phyloP scores from a whole-genome alignment of 1,284 basidiomycete species.

The Mycena citricolor region DNA sequence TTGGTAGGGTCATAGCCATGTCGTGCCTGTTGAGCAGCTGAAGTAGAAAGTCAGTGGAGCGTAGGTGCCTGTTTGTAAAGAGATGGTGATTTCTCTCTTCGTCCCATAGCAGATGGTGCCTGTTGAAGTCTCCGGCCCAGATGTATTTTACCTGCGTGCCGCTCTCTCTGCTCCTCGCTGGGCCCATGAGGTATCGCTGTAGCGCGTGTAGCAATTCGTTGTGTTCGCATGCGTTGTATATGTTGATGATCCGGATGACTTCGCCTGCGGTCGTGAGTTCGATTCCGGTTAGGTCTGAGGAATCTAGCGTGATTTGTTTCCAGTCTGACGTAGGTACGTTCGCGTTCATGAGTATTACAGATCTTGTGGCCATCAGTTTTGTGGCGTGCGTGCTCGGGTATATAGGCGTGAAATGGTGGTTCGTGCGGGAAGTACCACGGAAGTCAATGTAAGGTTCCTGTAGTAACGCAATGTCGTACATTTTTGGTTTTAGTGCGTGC shows the following conservation, averaged over 20 bases:
- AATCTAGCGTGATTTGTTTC: conserved; percentile 1
- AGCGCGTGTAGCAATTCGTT: conserved; percentile 11
- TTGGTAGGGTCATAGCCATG: conserved; percentile 31
- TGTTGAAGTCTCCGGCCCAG: conserved; percentile 44
- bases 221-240: conserved; percentile 22
- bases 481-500: conserved; percentile 3
- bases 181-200: conserved; percentile 3
- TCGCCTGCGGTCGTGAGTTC: conserved; percentile 1
- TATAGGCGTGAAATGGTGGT: not conserved
- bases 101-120: conserved; percentile 47
- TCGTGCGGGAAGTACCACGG: not conserved
- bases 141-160: conserved; percentile 10
- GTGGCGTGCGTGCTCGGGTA: not conserved
- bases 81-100: conserved; percentile 33
- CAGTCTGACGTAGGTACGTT: not conserved
- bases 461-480: conserved; percentile 31
- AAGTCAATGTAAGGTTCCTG: conserved; percentile 32
- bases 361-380: not conserved
- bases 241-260: conserved; percentile 16
- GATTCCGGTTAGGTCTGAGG: conserved; percentile 6
- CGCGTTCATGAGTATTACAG: conserved; percentile 7
- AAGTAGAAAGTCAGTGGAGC: conserved; percentile 20
- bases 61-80: conserved; percentile 23
- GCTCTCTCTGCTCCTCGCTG: not conserved
- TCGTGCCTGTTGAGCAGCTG: conserved; percentile 20